These are phyloP conservation scores for Emmonsia crescens DNA, from an alignment of 2,329 filamentous ascomycete genomes.

Conservation along the genomic window DNA sequence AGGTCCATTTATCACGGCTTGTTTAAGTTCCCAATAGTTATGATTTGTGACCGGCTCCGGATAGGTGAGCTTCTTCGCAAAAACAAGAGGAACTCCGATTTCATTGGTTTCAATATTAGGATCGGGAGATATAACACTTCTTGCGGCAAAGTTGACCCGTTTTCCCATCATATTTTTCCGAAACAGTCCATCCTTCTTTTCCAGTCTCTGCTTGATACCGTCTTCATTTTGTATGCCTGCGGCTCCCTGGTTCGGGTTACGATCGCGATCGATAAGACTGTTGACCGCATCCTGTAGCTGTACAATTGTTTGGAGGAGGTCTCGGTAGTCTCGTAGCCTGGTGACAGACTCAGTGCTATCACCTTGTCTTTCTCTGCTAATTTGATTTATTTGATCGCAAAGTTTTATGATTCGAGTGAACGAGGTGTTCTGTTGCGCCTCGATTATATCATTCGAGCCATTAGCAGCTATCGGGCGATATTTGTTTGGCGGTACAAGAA, in stretches of 20 bases:
- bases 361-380: slow-evolving; percentile 57
- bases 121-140: slow-evolving; percentile 95
- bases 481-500: slow-evolving; percentile 85
- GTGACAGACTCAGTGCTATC: slow-evolving; percentile 33
- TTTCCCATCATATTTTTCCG: slow-evolving; percentile 99
- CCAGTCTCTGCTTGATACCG: slow-evolving; percentile 92
- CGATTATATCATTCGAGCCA: slow-evolving; percentile 68
- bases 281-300: slow-evolving; percentile 84
- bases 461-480: slow-evolving; percentile 80
- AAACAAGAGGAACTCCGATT: slow-evolving; percentile 96
- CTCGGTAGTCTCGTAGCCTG: slow-evolving; percentile 54
- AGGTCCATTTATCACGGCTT: slow-evolving; percentile 88
- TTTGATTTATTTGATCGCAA: slow-evolving; percentile 61
- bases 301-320: slow-evolving; percentile 72
- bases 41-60: slow-evolving; percentile 95
- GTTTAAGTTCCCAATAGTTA: slow-evolving; percentile 91
- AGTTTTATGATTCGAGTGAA: slow-evolving; percentile 75
- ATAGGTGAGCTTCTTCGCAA: slow-evolving; percentile 90
- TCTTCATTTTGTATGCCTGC: slow-evolving; percentile 73
- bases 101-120: slow-evolving; percentile 99
- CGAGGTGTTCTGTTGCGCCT: slow-evolving; percentile 76
- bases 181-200: slow-evolving; percentile 98
- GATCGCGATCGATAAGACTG: slow-evolving; percentile 78
- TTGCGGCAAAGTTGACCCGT: slow-evolving; percentile 94
- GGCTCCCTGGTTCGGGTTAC: slow-evolving; percentile 69